These are phyloP conservation scores for Penicillium sp. DNA, from an alignment of 2,329 filamentous ascomycete species.

Conservation along the genomic window DNA sequence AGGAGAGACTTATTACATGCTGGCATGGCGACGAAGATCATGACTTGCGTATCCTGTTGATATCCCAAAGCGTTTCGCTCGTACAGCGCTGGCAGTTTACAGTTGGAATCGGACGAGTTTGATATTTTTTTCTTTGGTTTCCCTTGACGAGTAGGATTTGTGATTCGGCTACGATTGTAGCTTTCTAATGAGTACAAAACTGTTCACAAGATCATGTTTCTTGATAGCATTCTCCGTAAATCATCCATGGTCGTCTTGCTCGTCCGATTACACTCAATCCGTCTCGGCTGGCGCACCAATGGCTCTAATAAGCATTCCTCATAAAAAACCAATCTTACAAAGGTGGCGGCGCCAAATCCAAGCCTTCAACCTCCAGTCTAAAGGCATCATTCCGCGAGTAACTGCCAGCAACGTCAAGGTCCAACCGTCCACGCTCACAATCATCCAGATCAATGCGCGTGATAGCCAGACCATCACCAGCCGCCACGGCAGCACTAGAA, in stretches of 20 bases:
- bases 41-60: constrained; percentile 15
- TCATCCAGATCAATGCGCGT: constrained; percentile 82
- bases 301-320: not conserved
- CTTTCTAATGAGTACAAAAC: not conserved
- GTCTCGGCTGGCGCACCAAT: not conserved
- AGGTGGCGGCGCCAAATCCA: constrained; percentile 57
- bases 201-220: not conserved
- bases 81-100: constrained; percentile 4
- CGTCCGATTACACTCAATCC: not conserved
- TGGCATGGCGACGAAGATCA: constrained; percentile 15
- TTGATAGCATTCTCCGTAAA: not conserved
- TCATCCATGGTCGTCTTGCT: not conserved
- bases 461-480: constrained; percentile 54
- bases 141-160: not conserved
- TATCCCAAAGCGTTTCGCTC: constrained; percentile 16
- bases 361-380: constrained; percentile 55
- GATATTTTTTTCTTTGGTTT: not conserved
- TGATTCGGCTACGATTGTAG: constrained; percentile 2
- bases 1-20: constrained; percentile 7
- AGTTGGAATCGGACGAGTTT: not conserved
- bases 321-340: constrained; percentile 21
- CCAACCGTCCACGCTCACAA: constrained; percentile 73
- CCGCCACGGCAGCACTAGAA: constrained; percentile 6
- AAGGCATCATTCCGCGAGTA: constrained; percentile 72
- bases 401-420: constrained; percentile 78